Percentiles rank a stretch among this genome's conserved stretches.
Evolutionary conservation across 164 flowering plant genomes (phyloP).

Genomic region (Malania oleifera): DNA sequence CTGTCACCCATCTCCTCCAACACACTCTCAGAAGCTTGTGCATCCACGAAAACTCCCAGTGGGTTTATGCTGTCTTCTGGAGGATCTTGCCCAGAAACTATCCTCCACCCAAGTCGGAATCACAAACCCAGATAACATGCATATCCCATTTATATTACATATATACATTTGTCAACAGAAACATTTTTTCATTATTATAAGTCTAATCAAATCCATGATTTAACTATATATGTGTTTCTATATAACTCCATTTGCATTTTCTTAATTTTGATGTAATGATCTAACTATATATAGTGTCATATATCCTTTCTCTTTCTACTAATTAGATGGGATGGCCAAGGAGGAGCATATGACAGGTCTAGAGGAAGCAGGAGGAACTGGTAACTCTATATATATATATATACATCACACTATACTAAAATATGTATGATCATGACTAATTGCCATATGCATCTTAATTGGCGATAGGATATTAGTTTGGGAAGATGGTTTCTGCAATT

Average conservation of each 20-base stretch:
- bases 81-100: conserved; percentile 95
- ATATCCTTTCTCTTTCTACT: too few species aligned
- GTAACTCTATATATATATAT: conserved; percentile 40
- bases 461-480: conserved; percentile 93
- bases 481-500: conserved; percentile 99
- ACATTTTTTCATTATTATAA: too few species aligned
- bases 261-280: too few species aligned
- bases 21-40: conserved; percentile 90
- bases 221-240: background rate
- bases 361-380: conserved; percentile 98
- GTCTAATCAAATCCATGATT: background rate
- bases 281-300: too few species aligned
- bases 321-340: conserved; percentile 85
- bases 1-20: conserved; percentile 92
- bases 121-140: too few species aligned
- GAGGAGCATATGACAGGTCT: conserved; percentile 81
- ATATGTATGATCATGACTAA: too few species aligned
- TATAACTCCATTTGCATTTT: background rate
- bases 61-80: conserved; percentile 99
- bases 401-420: too few species aligned
- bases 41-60: conserved; percentile 74
- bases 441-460: too few species aligned
- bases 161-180: too few species aligned
- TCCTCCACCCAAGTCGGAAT: conserved; percentile 90
- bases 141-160: too few species aligned